These are phyloP conservation scores for Vitellaria paradoxa DNA, from an alignment of 179 eudicot genomes.

Conservation along the genomic window DNA sequence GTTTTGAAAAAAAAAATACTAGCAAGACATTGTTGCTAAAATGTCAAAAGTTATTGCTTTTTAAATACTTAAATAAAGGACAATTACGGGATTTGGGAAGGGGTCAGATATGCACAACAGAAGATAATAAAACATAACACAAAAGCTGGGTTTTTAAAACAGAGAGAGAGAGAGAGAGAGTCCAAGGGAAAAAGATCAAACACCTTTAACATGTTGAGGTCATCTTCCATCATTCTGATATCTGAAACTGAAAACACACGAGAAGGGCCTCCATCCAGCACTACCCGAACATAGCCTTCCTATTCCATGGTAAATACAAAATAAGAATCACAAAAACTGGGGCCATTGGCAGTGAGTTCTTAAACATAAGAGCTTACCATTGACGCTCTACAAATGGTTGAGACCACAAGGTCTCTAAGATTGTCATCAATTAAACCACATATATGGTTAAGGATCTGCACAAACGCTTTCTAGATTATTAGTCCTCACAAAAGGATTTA, in stretches of 20 bases:
- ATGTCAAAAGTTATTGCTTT: too few relatives aligned
- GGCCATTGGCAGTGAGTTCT: constrained; percentile 1
- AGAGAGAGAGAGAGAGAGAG: neutral
- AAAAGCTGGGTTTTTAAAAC: neutral
- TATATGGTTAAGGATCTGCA: constrained; percentile 69
- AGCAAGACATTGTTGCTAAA: neutral
- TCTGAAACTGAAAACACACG: constrained; percentile 83
- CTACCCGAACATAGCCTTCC: constrained; percentile 91
- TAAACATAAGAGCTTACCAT: constrained; percentile 45
- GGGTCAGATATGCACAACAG: too few relatives aligned
- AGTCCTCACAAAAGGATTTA: neutral
- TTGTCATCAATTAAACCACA: constrained; percentile 60
- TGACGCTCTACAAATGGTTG: constrained; percentile 71
- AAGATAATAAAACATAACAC: too few relatives aligned
- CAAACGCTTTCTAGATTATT: constrained; percentile 13
- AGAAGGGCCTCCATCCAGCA: constrained; percentile 95
- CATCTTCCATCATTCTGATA: constrained; percentile 69
- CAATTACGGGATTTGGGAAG: too few relatives aligned
- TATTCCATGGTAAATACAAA: constrained; percentile 24
- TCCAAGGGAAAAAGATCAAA: neutral
- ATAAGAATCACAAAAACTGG: constrained; percentile 21
- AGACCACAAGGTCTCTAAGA: constrained; percentile 67
- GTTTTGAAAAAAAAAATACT: neutral
- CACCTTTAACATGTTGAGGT: constrained; percentile 69
- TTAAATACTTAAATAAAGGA: too few relatives aligned